Evolutionary conservation across 208 protist species (phyloP).

Genomic region (Lotmaria passim): DNA sequence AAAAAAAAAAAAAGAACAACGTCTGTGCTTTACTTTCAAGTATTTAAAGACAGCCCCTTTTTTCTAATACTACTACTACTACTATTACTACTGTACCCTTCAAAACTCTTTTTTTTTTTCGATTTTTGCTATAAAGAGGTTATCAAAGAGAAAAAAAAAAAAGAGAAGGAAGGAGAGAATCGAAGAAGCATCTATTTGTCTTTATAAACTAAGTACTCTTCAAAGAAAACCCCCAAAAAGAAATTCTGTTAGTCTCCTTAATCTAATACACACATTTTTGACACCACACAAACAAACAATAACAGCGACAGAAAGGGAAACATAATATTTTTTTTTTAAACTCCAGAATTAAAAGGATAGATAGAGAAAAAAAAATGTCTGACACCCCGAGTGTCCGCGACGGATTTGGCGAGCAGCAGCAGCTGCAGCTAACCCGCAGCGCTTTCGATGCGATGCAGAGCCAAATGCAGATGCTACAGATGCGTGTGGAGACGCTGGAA

Average conservation of each 20-base stretch:
- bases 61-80: too few relatives aligned
- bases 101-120: too few relatives aligned
- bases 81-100: too few relatives aligned
- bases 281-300: not conserved
- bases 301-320: not conserved
- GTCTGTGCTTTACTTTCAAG: too few relatives aligned
- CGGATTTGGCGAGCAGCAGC: constrained; percentile 30
- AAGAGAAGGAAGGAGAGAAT: too few relatives aligned
- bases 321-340: too few relatives aligned
- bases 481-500: constrained; percentile 53
- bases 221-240: not conserved
- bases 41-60: too few relatives aligned
- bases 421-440: constrained; percentile 21
- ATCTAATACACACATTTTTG: not conserved
- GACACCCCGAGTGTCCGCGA: constrained; percentile 19
- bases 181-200: too few relatives aligned
- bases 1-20: too few relatives aligned
- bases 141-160: too few relatives aligned
- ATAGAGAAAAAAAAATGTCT: constrained; percentile 20
- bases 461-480: constrained; percentile 40
- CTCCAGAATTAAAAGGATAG: not conserved
- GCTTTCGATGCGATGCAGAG: constrained; percentile 33
- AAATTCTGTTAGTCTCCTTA: too few relatives aligned
- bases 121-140: too few relatives aligned
- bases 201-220: not conserved